A percentile compares a stretch with the other conserved stretches of the same genome.
These are phyloP conservation scores for Schwanniomyces polymorphus DNA, from an alignment of 805 yeast species.

Conservation along the genomic window DNA sequence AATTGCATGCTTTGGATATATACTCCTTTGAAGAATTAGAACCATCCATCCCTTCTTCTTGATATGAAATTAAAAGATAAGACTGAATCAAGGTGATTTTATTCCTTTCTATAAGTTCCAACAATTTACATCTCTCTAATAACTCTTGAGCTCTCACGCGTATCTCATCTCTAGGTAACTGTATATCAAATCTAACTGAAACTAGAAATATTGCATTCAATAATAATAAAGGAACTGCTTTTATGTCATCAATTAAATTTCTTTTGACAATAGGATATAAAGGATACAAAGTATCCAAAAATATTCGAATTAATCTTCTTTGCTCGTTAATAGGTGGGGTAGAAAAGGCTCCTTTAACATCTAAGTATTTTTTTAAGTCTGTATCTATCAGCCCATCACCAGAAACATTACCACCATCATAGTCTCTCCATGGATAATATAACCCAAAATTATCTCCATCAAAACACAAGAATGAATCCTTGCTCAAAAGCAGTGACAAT, in stretches of 20 bases:
- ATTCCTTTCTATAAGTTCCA: slow-evolving; percentile 21
- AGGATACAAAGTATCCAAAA: slow-evolving; percentile 23
- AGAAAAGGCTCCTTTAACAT: slow-evolving; percentile 20
- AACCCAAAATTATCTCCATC: slow-evolving; percentile 26
- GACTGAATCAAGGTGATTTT: slow-evolving; percentile 27
- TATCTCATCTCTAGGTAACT: slow-evolving; percentile 7
- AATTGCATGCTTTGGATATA: slow-evolving; percentile 19
- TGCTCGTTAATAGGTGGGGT: slow-evolving; percentile 18
- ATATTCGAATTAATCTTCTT: slow-evolving; percentile 15
- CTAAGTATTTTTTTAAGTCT: slow-evolving; percentile 19
- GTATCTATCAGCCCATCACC: slow-evolving; percentile 13
- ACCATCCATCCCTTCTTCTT: slow-evolving; percentile 29
- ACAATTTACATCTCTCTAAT: slow-evolving; percentile 19
- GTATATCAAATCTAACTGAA: slow-evolving; percentile 18
- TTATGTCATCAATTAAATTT: slow-evolving; percentile 12
- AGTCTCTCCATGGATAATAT: slow-evolving; percentile 30
- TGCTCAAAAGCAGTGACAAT: slow-evolving; percentile 25
- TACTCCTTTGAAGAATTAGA: slow-evolving; percentile 20
- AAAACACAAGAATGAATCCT: slow-evolving; percentile 26
- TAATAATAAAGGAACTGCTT: slow-evolving; percentile 17
- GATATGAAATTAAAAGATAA: slow-evolving; percentile 20
- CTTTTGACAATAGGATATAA: slow-evolving; percentile 28
- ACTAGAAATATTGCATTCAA: slow-evolving; percentile 24
- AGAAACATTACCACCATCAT: slow-evolving; percentile 10
- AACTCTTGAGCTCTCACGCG: slow-evolving; percentile 18